A percentile compares a stretch with the other conserved stretches of the same genome.
These are phyloP conservation scores for Adenanthera pavonina DNA, from an alignment of 306 rosid genomes.

Conservation along the genomic window DNA sequence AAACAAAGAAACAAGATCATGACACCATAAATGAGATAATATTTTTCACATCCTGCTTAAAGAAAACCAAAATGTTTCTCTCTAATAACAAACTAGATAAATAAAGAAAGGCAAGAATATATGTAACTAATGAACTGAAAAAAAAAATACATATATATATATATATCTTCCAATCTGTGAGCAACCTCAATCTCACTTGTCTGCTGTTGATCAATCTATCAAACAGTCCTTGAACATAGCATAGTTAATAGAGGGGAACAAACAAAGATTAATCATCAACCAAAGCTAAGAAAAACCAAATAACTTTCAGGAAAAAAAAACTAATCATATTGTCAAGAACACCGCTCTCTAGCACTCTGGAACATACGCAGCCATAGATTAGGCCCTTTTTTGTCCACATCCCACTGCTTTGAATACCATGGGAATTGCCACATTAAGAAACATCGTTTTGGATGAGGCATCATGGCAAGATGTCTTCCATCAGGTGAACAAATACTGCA, in stretches of 20 bases:
- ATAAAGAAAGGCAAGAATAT: no score
- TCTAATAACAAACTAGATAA: no score
- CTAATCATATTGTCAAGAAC: constrained; percentile 34
- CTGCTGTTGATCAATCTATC: neutral
- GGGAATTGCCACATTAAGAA: constrained; percentile 97
- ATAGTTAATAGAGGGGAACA: neutral
- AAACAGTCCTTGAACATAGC: neutral
- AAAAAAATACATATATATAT: neutral
- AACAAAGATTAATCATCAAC: neutral
- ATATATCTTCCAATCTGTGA: constrained; percentile 9
- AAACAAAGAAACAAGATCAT: no score
- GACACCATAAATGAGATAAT: no score
- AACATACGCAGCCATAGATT: constrained; percentile 93
- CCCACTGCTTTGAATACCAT: constrained; percentile 89
- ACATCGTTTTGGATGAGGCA: constrained; percentile 99
- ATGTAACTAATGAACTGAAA: no score
- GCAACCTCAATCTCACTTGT: neutral
- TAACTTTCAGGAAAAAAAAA: neutral
- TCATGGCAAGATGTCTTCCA: constrained; percentile 94
- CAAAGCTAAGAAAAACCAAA: neutral
- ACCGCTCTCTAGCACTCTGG: constrained; percentile 69
- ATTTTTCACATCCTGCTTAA: no score
- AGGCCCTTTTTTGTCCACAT: constrained; percentile 75
- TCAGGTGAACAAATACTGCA: constrained; percentile 88
- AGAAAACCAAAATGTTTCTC: no score